Evolutionary conservation across 352 stramenopile genomes (phyloP), one percentile per base, ranked within the genome.

Genomic region (Phytophthora macrochlamydospora): DNA sequence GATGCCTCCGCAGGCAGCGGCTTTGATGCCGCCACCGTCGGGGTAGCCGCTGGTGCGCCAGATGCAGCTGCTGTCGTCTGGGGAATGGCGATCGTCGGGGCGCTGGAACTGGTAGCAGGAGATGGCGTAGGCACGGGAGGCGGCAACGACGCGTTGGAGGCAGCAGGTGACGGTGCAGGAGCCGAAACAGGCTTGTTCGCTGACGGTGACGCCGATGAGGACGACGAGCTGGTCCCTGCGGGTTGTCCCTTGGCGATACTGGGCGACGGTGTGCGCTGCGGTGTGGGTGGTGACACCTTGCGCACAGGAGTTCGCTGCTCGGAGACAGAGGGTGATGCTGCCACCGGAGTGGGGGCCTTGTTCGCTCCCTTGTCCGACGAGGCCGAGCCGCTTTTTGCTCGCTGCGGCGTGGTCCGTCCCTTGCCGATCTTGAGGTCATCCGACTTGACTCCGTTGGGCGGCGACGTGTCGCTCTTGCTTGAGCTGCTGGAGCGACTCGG

Each of bases 391-490:
- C 73, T 78, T 51, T 92, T 87, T 8, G 58, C 69, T 52, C 80
- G 81, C 45, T 82, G 81, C 3, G 84, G 84, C 7, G 84, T 92
- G 9, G 67, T 74, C 6, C 81, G 81, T 42, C 59, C 49, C 46
- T 82, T 85, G 50, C 73, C 78, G 7, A 72, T 53, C 65, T 89
- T 84, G 30, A 65, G 42, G 11, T 89, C 79, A 2, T 90, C 76
- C 1, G 58, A 57, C 46, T 75, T 86, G 49, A 73, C 67, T 28
- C 42, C 52, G 24, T 79, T 73, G 2, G 62, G 56, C 13, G 62
- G 56, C 8, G 73, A 71, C 30, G 84, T 78, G 40, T 90, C 80
- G 51, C 51, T 84, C 69, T 89, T 93, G 37, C 32, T 78, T 2
- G 67, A 73, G 29, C 68, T 79, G 35, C 71, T 79, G 7, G 78